Base-by-base conservation (phyloP, 2,329 filamentous ascomycete genomes). In the Phyllosticta capitalensis region DNA sequence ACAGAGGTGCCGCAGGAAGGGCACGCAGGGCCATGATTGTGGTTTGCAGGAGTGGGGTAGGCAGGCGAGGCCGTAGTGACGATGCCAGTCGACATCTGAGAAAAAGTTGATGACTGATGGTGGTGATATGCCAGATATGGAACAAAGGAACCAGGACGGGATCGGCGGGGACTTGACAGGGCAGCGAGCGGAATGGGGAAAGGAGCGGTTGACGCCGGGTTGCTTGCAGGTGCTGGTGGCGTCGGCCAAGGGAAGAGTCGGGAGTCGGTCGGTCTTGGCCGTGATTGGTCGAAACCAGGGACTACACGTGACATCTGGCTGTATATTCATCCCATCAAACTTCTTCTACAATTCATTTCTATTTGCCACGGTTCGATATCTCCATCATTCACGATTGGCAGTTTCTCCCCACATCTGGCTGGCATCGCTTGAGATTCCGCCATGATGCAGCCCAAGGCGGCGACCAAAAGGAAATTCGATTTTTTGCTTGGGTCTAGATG, bases 181-280 rank as follows among this genome's bases (percentile, higher is more conserved):
- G 33, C n/a, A 14, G 38, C 38, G 38, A 14, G 12, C 38, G 38
- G 12, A 45, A 45, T n/a, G 38, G n/a, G 50, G 21, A 54, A 59
- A 45, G 52, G 53, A 51, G 48, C 19, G 30, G 55, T 54, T 24
- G 56, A n/a, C n/a, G n/a, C n/a, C n/a, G n/a, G n/a, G n/a, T n/a
- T n/a, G n/a, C n/a, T n/a, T n/a, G n/a, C n/a, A 48, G 45, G 30
- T 20, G 49, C 28, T 26, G 24, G 30, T 38, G 55, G 55, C 49
- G 33, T 38, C 14, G 24, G 24, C 7, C 24, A 26, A 26, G 7
- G 7, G 24, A 7, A 7, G 55, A 58, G 56, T 58, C 56, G 49
- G 56, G 33, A n/a, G 51, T 59, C 56, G 22, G 56, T 52, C 56
- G 52, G 33, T 24, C 51, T 52, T 57, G 49, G 52, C 28, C 49